Base-by-base conservation (phyloP, 2,329 filamentous ascomycete genomes). In the Fusarium sp. region DNA sequence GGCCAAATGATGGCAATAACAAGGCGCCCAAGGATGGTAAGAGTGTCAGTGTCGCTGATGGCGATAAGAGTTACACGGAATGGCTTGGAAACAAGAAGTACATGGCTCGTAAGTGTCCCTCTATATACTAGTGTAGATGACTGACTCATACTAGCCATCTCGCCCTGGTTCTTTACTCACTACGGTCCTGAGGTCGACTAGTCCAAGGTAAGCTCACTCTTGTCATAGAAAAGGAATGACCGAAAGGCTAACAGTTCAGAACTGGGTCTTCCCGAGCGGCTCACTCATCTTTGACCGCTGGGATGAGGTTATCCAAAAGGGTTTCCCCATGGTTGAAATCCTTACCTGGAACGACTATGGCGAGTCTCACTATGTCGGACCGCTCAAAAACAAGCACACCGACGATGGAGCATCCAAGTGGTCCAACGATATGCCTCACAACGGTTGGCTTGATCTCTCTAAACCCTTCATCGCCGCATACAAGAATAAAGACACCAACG, bases 231-330 rank as follows among this genome's bases (percentile, higher is more conserved):
- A 8, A 13, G 0, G 6, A 8, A 17, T 13, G 5, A 12, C 1
- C 8, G 3, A 83, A 84, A 12, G 15, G 82, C 85, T 26, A 76
- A 82, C 15, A 87, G 84, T 14, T 80, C 87, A 90, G 82, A 88
- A 88, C 74, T 89, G 86, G 84, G 83, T 91, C 4, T 92, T 89
- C 83, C 86, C 86, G 7, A 86, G 88, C 13, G 89, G 91, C 68
- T 82, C 86, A 47, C 81, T 91, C 12, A 90, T 90, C 86, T 87
- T 86, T 67, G 82, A 89, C 64, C 87, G 89, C 34, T 91, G 89
- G 89, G 82, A 86, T 28, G 72, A 82, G 62, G 83, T 88, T 26
- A 71, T 87, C 17, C 73, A 77, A 12, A 74, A 86, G n/a, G 79
- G 83, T 22, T 86, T 87, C 22, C 82, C 84, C 9, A 88, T 87